Percentiles rank a stretch among this genome's conserved stretches.
Conservation (phyloP, 2,329 filamentous ascomycete species). For the Alternaria rosae region DNA sequence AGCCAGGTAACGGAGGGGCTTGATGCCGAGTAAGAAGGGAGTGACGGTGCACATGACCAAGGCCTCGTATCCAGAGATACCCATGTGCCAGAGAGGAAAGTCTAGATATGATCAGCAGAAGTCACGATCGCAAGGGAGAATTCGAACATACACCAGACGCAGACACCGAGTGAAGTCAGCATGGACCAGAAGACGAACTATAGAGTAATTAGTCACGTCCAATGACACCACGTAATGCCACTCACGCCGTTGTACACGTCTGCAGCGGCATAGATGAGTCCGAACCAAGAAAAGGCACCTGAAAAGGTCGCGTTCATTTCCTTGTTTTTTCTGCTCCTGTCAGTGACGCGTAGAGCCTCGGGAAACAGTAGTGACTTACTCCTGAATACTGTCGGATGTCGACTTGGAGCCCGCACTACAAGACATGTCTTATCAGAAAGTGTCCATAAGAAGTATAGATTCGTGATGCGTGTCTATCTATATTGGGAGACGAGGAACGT, state of each 20-base stretch:
- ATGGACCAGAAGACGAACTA: slow-evolving; percentile 97
- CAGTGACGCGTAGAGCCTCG: slow-evolving; percentile 17
- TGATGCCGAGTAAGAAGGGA: slow-evolving; percentile 78
- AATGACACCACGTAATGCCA: slow-evolving; percentile 16
- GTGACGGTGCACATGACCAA: slow-evolving; percentile 85
- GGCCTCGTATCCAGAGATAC: slow-evolving; percentile 93
- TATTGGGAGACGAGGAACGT: slow-evolving; percentile 94
- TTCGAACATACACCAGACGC: slow-evolving; percentile 84
- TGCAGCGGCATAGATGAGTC: slow-evolving; percentile 80
- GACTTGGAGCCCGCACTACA: slow-evolving; percentile 58
- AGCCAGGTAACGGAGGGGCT: slow-evolving; percentile 71
- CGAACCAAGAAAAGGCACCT: slow-evolving; percentile 74
- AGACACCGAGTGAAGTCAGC: slow-evolving; percentile 84
- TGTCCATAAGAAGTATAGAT: slow-evolving; percentile 45
- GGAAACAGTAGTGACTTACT: slow-evolving; percentile 63
- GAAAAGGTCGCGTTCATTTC: slow-evolving; percentile 74
- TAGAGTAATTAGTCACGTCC: slow-evolving; percentile 10
- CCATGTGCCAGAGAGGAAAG: slow-evolving; percentile 99
- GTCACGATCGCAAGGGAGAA: neutral
- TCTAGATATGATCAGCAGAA: slow-evolving; percentile 58
- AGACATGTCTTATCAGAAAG: slow-evolving; percentile 45
- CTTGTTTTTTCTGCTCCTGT: slow-evolving; percentile 72
- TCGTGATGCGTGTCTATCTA: slow-evolving; percentile 64
- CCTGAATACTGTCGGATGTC: slow-evolving; percentile 58
- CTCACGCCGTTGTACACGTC: slow-evolving; percentile 91